Evolutionary conservation across 192 early-diverging fungal genomes (phyloP).

Genomic region (Backusella parvicylindrica): DNA sequence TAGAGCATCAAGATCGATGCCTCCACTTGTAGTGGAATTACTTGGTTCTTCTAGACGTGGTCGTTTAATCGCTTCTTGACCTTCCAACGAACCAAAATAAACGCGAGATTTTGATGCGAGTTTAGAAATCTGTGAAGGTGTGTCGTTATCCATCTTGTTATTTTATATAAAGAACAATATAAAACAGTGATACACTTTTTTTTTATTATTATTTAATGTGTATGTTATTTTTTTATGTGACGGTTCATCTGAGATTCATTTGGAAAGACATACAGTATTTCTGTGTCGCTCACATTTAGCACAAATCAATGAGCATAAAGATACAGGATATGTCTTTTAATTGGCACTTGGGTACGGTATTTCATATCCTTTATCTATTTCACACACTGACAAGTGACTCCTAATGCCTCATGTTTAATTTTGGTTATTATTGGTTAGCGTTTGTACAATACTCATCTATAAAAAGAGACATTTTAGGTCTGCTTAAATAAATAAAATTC

Average conservation of each 20-base stretch:
- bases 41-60: conserved; percentile 27
- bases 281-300: too few relatives aligned
- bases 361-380: too few relatives aligned
- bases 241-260: not conserved
- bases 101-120: conserved; percentile 47
- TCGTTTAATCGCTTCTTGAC: conserved; percentile 45
- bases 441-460: too few relatives aligned
- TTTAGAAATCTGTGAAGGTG: conserved; percentile 14
- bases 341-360: too few relatives aligned
- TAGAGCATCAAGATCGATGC: conserved; percentile 21
- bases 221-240: not conserved
- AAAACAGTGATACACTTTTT: not conserved
- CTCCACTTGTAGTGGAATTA: conserved; percentile 9
- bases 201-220: not conserved
- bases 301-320: too few relatives aligned
- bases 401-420: too few relatives aligned
- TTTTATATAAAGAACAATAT: not conserved
- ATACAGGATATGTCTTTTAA: too few relatives aligned
- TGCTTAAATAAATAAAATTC: too few relatives aligned
- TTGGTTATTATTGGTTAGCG: too few relatives aligned
- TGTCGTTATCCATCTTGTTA: conserved; percentile 8
- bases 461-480: too few relatives aligned
- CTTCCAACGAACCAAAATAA: conserved; percentile 62
- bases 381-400: too few relatives aligned
- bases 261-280: too few relatives aligned